phyloP scores from a whole-genome alignment of 441 rosid species.

The Bruguiera hainesii region DNA sequence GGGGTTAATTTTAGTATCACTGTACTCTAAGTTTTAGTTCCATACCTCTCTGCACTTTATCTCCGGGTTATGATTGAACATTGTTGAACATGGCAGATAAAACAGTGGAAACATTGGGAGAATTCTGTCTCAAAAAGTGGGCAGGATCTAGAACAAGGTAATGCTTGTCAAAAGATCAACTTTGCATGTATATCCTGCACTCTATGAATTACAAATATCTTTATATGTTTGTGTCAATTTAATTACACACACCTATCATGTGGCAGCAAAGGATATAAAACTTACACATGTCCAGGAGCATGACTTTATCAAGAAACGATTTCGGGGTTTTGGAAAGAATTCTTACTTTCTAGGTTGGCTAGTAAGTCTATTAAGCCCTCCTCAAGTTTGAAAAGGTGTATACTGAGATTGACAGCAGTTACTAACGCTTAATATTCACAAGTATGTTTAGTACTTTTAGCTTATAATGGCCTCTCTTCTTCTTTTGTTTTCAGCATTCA shows the following conservation, averaged over 20 bases:
- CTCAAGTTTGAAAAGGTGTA: neutral
- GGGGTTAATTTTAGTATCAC: no score
- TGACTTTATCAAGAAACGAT: slow-evolving; percentile 67
- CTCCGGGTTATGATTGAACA: neutral
- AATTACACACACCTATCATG: neutral
- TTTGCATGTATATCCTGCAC: neutral
- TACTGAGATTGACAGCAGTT: no score
- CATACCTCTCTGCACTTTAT: neutral
- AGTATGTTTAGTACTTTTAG: no score
- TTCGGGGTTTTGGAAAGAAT: slow-evolving; percentile 61
- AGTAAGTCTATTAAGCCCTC: slow-evolving; percentile 37
- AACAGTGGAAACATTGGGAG: slow-evolving; percentile 80
- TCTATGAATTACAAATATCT: neutral
- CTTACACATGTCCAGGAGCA: slow-evolving; percentile 59
- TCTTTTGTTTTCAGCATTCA: slow-evolving; percentile 49
- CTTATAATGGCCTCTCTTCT: neutral
- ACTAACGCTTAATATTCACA: no score
- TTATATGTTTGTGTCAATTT: neutral
- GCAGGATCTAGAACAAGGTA: slow-evolving; percentile 42
- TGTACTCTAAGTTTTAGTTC: neutral
- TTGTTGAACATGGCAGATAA: slow-evolving; percentile 38
- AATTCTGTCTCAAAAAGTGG: slow-evolving; percentile 33
- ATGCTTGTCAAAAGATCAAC: neutral
- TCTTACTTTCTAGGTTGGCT: slow-evolving; percentile 53
- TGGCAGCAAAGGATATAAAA: slow-evolving; percentile 41